These are phyloP conservation scores for Backusella morwellensis DNA, from an alignment of 192 early-diverging fungal species.

Conservation along the genomic window DNA sequence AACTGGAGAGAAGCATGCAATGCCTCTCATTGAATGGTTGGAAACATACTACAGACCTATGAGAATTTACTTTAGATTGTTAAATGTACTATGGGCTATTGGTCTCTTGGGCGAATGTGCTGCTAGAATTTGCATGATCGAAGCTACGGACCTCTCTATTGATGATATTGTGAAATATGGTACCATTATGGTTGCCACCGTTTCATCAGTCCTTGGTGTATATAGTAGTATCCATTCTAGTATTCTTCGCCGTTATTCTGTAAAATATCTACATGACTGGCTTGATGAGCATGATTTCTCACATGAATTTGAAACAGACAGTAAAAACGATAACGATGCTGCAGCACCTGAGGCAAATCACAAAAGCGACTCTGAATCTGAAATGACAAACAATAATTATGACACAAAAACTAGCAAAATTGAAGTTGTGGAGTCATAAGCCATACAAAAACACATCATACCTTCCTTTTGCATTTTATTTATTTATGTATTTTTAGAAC, in stretches of 20 bases:
- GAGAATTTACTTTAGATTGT: slow-evolving; percentile 13
- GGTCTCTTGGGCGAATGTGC: slow-evolving; percentile 37
- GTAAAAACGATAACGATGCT: not conserved
- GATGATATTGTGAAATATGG: slow-evolving; percentile 39
- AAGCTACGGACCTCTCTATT: slow-evolving; percentile 26
- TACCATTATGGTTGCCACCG: slow-evolving; percentile 31
- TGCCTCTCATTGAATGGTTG: slow-evolving; percentile 27
- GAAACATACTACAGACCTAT: slow-evolving; percentile 27
- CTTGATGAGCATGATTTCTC: not conserved
- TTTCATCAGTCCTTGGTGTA: not conserved
- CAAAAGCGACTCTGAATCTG: not conserved
- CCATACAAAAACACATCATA: not conserved
- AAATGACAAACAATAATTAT: not conserved
- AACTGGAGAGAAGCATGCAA: slow-evolving; percentile 20
- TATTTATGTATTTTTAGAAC: not conserved
- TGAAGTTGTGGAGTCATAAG: not conserved
- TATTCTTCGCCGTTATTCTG: not conserved
- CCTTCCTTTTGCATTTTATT: not conserved
- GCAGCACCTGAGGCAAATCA: not conserved
- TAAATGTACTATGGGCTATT: slow-evolving; percentile 36
- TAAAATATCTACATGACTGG: not conserved
- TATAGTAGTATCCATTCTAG: not conserved
- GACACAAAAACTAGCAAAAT: not conserved
- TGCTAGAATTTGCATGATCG: slow-evolving; percentile 36
- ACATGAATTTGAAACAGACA: not conserved